Evolutionary conservation across 164 flowering plant species (phyloP).

Genomic region (Protea cynaroides): DNA sequence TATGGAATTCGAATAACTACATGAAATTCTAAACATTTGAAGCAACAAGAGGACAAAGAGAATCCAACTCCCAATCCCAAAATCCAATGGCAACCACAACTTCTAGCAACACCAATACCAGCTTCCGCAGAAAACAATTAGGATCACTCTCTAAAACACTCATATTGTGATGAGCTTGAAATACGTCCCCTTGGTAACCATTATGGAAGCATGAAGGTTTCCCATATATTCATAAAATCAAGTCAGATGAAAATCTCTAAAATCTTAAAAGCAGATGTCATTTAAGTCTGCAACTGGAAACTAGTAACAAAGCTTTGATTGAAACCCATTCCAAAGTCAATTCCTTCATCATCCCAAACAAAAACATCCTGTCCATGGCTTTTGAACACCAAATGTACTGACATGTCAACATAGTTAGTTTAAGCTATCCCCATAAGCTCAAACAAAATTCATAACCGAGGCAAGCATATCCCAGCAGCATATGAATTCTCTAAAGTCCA

Average conservation of each 20-base stretch:
- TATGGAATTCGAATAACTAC: background rate
- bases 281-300: background rate
- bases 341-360: background rate
- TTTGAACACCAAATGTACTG: background rate
- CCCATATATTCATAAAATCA: background rate
- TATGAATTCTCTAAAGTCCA: slow-evolving; percentile 5
- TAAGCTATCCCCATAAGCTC: background rate
- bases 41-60: background rate
- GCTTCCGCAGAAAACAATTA: background rate
- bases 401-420: background rate
- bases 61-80: slow-evolving; percentile 3
- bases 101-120: background rate
- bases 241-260: slow-evolving; percentile 3
- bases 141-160: background rate
- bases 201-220: background rate
- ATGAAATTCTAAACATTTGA: background rate
- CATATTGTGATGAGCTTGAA: slow-evolving; percentile 8
- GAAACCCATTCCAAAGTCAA: background rate
- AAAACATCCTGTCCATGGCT: slow-evolving; percentile 1
- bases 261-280: background rate
- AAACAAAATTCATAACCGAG: background rate
- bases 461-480: background rate
- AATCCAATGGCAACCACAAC: background rate
- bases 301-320: slow-evolving; percentile 6
- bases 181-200: background rate